Conservation (phyloP, 441 rosid genomes). For the Erodium moschatum region DNA sequence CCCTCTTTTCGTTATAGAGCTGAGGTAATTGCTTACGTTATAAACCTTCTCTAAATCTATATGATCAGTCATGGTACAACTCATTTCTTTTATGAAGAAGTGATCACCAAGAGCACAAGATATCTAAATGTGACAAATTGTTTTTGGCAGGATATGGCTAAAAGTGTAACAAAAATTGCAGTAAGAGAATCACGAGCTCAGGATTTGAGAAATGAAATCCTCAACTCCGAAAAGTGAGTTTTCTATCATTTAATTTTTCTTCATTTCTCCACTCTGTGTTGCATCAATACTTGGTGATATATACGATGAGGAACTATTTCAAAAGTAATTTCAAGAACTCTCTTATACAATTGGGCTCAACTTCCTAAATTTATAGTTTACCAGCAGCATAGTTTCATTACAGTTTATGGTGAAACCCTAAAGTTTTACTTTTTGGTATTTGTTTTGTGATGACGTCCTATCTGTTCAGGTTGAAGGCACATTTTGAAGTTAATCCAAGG, state of each 20-base stretch:
- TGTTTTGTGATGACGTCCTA: neutral
- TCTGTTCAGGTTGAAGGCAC: constrained; percentile 63
- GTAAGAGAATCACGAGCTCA: constrained; percentile 84
- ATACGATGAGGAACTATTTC: neutral
- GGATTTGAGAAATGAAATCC: constrained; percentile 80
- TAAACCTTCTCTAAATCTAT: no score
- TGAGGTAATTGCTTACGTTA: constrained; percentile 45
- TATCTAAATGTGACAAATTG: neutral
- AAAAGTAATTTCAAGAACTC: no score
- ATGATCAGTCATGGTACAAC: neutral
- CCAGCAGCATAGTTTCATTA: neutral
- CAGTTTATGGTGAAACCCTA: neutral
- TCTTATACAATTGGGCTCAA: no score
- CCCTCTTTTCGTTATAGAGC: constrained; percentile 57
- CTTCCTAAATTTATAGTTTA: no score
- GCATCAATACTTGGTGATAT: neutral
- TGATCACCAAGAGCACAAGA: no score
- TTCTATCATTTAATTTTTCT: neutral
- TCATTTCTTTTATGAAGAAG: no score
- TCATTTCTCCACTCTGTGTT: neutral
- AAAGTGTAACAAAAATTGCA: constrained; percentile 81
- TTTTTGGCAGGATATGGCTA: constrained; percentile 65
- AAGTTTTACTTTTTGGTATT: neutral
- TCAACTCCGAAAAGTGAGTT: constrained; percentile 85
- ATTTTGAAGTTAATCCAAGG: constrained; percentile 77